Conservation (phyloP, 768 basidiomycete genomes). For the Agrocybe pediades region DNA sequence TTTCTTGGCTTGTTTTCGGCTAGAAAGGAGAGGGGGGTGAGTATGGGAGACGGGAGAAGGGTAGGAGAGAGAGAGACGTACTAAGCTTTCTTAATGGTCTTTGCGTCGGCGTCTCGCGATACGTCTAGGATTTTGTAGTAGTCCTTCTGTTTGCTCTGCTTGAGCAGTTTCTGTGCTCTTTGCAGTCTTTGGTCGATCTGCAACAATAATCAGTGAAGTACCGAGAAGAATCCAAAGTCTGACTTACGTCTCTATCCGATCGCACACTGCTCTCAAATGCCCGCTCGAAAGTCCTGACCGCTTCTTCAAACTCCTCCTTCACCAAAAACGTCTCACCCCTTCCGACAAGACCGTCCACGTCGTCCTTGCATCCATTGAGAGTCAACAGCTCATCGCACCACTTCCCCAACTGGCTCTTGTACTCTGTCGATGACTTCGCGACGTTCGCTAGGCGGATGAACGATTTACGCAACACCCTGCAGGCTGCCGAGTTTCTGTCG, state of each 20-base stretch:
- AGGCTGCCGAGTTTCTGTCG: constrained; percentile 65
- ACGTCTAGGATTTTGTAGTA: constrained; percentile 97
- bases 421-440: too few relatives aligned
- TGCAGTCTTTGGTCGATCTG: constrained; percentile 79
- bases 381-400: constrained; percentile 76
- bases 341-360: constrained; percentile 79
- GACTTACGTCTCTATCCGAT: constrained; percentile 68
- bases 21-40: constrained; percentile 38
- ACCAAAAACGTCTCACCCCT: constrained; percentile 68
- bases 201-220: constrained; percentile 3
- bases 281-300: constrained; percentile 71
- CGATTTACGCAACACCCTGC: constrained; percentile 72
- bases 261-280: constrained; percentile 86
- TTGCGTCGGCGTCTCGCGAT: constrained; percentile 81
- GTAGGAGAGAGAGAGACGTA: constrained; percentile 37
- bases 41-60: not conserved
- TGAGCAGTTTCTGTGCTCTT: constrained; percentile 42
- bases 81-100: constrained; percentile 95
- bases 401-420: constrained; percentile 47
- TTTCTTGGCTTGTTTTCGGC: constrained; percentile 39
- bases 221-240: not conserved
- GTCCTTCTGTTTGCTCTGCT: constrained; percentile 90
- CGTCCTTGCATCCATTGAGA: constrained; percentile 67
- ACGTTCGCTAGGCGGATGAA: constrained; percentile 56
- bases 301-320: constrained; percentile 87